Percentiles rank a stretch among this genome's conserved stretches.
phyloP scores from a whole-genome alignment of 352 stramenopile species.

The Aphanomyces astaci region DNA sequence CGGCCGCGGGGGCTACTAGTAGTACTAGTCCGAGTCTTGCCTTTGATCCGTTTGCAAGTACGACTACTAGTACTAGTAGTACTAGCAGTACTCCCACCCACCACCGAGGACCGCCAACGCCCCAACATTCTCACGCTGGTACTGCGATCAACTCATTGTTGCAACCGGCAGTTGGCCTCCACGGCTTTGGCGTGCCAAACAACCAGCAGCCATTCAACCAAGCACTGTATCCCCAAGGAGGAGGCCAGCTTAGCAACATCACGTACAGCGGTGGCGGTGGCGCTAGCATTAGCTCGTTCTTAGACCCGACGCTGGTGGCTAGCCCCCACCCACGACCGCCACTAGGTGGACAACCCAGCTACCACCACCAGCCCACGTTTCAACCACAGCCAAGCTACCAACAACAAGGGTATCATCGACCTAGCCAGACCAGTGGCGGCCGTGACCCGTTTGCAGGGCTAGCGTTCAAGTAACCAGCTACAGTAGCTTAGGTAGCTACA shows the following conservation, averaged over 20 bases:
- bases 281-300: constrained; percentile 39
- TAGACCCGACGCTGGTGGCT: constrained; percentile 29
- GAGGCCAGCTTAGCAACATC: no score
- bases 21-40: neutral
- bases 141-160: no score
- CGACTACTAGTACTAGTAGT: neutral
- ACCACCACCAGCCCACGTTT: neutral
- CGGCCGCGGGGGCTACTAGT: neutral
- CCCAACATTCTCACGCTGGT: neutral
- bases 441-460: constrained; percentile 71
- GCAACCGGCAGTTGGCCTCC: no score
- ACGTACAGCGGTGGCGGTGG: neutral
- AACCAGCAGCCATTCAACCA: no score
- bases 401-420: constrained; percentile 6
- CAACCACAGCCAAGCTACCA: constrained; percentile 5
- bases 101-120: neutral
- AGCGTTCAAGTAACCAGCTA: constrained; percentile 26
- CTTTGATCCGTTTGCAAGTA: neutral
- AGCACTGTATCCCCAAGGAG: no score
- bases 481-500: neutral
- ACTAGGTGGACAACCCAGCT: no score
- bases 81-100: neutral
- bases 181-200: no score
- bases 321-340: no score
- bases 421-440: constrained; percentile 11